Conservation (phyloP, 2,329 filamentous ascomycete species). For the Aspergillus phoenicis region DNA sequence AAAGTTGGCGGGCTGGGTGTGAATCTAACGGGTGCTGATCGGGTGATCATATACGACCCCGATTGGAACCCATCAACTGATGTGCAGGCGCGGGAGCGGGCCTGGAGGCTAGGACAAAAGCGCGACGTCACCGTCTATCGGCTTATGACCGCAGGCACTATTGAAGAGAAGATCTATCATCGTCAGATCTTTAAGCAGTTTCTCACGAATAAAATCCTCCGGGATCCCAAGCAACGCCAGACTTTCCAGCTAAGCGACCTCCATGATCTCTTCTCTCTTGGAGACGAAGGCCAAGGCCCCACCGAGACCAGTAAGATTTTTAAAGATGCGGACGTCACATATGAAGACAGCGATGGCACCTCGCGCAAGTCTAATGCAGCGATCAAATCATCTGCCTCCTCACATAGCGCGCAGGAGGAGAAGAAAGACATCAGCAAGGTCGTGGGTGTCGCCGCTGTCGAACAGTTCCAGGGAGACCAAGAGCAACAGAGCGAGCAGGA, state of each 20-base stretch:
- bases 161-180: constrained; percentile 99
- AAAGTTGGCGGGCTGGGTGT: constrained; percentile 93
- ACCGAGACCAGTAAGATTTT: constrained; percentile 88
- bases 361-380: background rate
- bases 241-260: constrained; percentile 88
- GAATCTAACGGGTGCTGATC: constrained; percentile 90
- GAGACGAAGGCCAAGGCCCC: constrained; percentile 65
- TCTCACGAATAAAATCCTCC: constrained; percentile 91
- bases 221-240: constrained; percentile 89
- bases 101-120: constrained; percentile 94
- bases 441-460: constrained; percentile 64
- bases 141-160: constrained; percentile 96
- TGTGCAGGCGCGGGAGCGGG: constrained; percentile 89
- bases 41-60: constrained; percentile 97
- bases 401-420: constrained; percentile 31
- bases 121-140: constrained; percentile 94
- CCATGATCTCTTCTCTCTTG: constrained; percentile 86
- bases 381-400: background rate
- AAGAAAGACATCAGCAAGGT: constrained; percentile 56
- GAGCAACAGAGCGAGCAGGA: constrained; percentile 27
- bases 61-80: constrained; percentile 99
- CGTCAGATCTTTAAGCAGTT: constrained; percentile 99
- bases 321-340: constrained; percentile 78
- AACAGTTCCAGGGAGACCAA: constrained; percentile 62
- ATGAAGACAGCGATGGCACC: constrained; percentile 45